These are phyloP conservation scores for Pythium biforme DNA, from an alignment of 352 stramenopile species.

Conservation along the genomic window DNA sequence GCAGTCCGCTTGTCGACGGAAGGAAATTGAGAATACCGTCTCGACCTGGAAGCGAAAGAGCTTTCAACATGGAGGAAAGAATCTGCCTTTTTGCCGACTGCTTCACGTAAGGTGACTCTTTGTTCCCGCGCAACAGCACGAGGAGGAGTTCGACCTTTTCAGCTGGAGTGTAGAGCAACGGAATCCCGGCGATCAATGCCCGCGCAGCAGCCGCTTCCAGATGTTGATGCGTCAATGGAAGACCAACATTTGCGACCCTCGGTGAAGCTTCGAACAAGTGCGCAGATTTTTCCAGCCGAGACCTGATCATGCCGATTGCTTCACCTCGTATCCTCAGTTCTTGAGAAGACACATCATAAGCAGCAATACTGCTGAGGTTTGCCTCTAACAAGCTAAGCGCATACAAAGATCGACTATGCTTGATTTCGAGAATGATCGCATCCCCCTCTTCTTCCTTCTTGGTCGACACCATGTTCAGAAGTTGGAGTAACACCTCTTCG, in stretches of 20 bases:
- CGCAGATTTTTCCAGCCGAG: conserved; percentile 51
- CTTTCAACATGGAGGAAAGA: conserved; percentile 49
- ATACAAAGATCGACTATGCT: conserved; percentile 6
- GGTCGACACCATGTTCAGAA: conserved; percentile 47
- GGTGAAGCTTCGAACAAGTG: conserved; percentile 9
- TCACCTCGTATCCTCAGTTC: conserved; percentile 41
- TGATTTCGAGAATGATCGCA: not conserved
- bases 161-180: conserved; percentile 60
- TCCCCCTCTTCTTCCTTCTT: not conserved
- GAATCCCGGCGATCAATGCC: conserved; percentile 63
- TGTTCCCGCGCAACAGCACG: conserved; percentile 50
- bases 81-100: conserved; percentile 52
- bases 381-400: conserved; percentile 53
- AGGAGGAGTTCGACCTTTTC: conserved; percentile 74
- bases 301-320: conserved; percentile 38
- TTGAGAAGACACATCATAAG: conserved; percentile 42
- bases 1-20: conserved; percentile 12
- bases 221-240: conserved; percentile 1
- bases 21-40: conserved; percentile 75
- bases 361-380: conserved; percentile 65
- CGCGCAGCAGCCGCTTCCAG: conserved; percentile 60
- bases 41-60: conserved; percentile 52
- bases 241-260: not conserved
- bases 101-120: conserved; percentile 26
- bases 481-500: conserved; percentile 45